Conservation (phyloP, 2,329 filamentous ascomycete species). For the Fusarium musae region DNA sequence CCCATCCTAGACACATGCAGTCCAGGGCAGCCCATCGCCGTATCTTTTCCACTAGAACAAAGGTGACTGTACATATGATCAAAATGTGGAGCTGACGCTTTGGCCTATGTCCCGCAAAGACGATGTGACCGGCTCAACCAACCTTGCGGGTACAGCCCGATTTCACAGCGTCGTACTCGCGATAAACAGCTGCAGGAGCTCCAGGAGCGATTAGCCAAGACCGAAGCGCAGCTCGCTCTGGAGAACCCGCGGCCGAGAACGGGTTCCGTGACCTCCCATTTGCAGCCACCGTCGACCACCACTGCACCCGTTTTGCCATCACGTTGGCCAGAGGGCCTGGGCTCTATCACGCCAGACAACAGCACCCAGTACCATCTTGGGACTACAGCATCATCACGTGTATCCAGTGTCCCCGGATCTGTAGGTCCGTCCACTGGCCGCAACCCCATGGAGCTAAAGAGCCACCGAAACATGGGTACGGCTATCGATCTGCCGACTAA, state of each 20-base stretch:
- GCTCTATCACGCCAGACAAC: not conserved
- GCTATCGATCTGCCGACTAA: not conserved
- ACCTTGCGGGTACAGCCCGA: not conserved
- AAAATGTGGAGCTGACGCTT: not conserved
- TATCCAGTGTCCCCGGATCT: not conserved
- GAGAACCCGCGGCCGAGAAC: not conserved
- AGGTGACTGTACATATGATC: accelerated
- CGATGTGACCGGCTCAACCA: not conserved
- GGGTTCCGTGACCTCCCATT: not conserved
- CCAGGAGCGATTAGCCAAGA: not conserved
- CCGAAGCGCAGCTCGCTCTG: not conserved
- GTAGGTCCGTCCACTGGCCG: not conserved
- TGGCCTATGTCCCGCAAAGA: not conserved
- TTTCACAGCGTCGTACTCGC: not conserved
- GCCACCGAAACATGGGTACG: not conserved
- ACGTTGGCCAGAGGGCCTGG: not conserved
- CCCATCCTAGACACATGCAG: not conserved
- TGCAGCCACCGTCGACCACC: not conserved
- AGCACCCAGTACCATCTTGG: not conserved
- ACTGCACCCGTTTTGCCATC: not conserved
- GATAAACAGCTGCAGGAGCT: not conserved
- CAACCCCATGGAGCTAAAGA: not conserved
- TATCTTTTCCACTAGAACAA: not conserved
- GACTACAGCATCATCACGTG: not conserved
- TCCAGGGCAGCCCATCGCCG: not conserved